Conservation (phyloP, 2,329 filamentous ascomycete genomes). For the Talaromyces sp. region DNA sequence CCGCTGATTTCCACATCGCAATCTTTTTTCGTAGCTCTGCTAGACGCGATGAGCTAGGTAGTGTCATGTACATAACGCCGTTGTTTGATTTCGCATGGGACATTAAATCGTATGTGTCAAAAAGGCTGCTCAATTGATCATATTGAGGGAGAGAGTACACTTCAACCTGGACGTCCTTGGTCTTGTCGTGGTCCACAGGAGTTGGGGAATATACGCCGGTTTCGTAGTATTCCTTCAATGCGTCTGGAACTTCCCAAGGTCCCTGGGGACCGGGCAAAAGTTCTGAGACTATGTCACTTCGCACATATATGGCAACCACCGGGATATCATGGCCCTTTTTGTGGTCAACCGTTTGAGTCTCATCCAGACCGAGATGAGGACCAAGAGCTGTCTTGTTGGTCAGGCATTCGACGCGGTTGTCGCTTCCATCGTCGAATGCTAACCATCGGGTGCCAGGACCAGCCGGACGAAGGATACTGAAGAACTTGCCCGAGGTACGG, state of each 20-base stretch:
- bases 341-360: constrained; percentile 45
- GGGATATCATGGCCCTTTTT: constrained; percentile 52
- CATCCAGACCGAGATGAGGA: constrained; percentile 52
- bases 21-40: constrained; percentile 43
- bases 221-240: constrained; percentile 45
- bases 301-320: constrained; percentile 60
- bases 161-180: constrained; percentile 40
- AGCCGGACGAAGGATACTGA: constrained; percentile 61
- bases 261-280: constrained; percentile 47
- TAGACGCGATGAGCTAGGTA: constrained; percentile 38
- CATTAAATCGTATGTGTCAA: constrained; percentile 50
- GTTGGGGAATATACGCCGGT: constrained; percentile 26
- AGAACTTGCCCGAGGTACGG: constrained; percentile 61
- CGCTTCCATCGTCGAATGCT: constrained; percentile 59
- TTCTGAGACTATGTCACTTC: constrained; percentile 49
- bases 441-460: constrained; percentile 62
- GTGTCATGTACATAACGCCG: constrained; percentile 38
- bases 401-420: constrained; percentile 59
- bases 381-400: constrained; percentile 59
- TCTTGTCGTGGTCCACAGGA: constrained; percentile 14
- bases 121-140: constrained; percentile 40
- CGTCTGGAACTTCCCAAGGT: constrained; percentile 51
- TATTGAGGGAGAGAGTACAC: constrained; percentile 42
- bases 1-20: constrained; percentile 33
- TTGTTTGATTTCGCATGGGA: constrained; percentile 38